Percentiles rank a stretch among this genome's conserved stretches.
Evolutionary conservation across 2,329 filamentous ascomycete genomes (phyloP).

Genomic region (Aspergillus aculeatus): DNA sequence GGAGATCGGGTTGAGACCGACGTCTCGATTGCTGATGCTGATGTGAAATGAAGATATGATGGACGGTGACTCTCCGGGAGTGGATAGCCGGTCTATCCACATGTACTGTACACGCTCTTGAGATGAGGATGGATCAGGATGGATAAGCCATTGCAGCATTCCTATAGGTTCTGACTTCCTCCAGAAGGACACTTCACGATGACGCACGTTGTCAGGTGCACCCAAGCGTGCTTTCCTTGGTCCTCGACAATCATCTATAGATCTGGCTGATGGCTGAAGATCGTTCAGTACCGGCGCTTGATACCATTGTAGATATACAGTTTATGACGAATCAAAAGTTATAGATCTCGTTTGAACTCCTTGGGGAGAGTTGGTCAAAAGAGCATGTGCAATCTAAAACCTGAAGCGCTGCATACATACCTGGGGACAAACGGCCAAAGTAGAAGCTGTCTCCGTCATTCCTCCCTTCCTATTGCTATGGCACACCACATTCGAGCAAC

Average conservation of each 20-base stretch:
- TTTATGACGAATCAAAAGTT: not conserved
- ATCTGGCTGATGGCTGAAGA: not conserved
- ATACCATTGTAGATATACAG: not conserved
- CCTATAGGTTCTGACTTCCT: not conserved
- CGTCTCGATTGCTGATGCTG: not conserved
- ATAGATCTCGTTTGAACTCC: not conserved
- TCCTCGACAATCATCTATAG: not conserved
- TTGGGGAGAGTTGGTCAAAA: not conserved
- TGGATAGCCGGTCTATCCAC: not conserved
- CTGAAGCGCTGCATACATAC: too few relatives aligned
- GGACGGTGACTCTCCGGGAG: not conserved
- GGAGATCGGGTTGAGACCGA: slow-evolving; percentile 49
- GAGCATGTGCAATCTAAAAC: not conserved
- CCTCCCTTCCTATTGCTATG: too few relatives aligned
- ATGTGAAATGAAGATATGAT: not conserved
- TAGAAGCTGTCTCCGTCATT: too few relatives aligned
- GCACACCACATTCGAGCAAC: too few relatives aligned
- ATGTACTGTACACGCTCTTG: not conserved
- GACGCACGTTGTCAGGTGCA: not conserved
- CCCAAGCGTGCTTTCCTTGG: not conserved
- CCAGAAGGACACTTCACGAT: too few relatives aligned
- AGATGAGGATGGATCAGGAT: not conserved
- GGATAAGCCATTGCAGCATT: not conserved
- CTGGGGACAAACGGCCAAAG: too few relatives aligned
- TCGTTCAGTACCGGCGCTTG: not conserved